Evolutionary conservation across 768 basidiomycete genomes (phyloP).

Genomic region (Cystoderma amianthinum): DNA sequence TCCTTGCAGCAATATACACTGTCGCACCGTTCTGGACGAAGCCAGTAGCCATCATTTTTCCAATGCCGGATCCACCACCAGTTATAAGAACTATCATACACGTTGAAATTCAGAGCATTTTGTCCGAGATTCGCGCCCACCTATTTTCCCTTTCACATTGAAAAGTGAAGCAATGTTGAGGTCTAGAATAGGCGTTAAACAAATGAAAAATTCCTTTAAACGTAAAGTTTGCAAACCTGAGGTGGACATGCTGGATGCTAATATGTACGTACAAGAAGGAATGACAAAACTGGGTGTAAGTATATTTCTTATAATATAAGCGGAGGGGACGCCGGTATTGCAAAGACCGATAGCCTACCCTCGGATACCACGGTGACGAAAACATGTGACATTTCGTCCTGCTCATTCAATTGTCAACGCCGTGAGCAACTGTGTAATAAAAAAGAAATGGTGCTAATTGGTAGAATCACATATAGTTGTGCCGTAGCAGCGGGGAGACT

Average conservation of each 20-base stretch:
- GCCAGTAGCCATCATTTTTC: conserved; percentile 77
- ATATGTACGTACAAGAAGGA: neutral
- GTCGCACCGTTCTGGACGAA: conserved; percentile 82
- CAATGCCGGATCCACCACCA: conserved; percentile 80
- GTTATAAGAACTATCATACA: conserved; percentile 58
- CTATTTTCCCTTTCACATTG: conserved; percentile 64
- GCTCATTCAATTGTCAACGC: too few relatives aligned
- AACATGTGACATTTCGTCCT: too few relatives aligned
- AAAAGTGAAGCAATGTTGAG: conserved; percentile 50
- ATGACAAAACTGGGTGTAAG: too few relatives aligned
- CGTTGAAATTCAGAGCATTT: neutral
- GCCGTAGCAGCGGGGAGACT: too few relatives aligned
- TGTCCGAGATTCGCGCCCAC: conserved; percentile 22
- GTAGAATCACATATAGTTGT: too few relatives aligned
- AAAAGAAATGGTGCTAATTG: too few relatives aligned
- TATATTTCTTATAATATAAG: too few relatives aligned
- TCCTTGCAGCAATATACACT: conserved; percentile 87
- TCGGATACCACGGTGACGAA: too few relatives aligned
- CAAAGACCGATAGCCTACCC: too few relatives aligned
- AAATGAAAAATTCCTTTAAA: too few relatives aligned
- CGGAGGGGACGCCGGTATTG: too few relatives aligned
- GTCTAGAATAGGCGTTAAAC: conserved; percentile 23
- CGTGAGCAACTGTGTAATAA: too few relatives aligned
- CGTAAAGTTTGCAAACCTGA: conserved; percentile 9
- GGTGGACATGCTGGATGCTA: conserved; percentile 10